Evolutionary conservation across 2,329 filamentous ascomycete species (phyloP).

Genomic region (Geosmithia putterillii): DNA sequence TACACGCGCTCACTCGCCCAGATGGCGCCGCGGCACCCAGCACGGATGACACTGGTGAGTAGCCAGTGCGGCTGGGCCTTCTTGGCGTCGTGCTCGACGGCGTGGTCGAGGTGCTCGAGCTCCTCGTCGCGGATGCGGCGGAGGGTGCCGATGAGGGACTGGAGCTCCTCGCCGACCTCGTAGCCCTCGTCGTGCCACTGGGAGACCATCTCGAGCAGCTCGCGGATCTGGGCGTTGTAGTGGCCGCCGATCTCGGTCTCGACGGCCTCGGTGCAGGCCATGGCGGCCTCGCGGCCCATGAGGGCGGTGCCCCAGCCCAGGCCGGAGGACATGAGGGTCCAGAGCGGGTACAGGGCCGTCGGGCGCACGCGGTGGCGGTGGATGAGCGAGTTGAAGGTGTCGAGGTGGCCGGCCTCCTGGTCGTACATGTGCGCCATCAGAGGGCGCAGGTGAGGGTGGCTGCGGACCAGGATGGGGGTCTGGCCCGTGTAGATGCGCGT

Average conservation of each 20-base stretch:
- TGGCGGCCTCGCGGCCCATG: constrained; percentile 84
- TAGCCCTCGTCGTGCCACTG: constrained; percentile 68
- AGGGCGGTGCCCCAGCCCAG: constrained; percentile 84
- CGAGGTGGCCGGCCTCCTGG: constrained; percentile 81
- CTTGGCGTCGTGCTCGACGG: constrained; percentile 85
- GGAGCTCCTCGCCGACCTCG: constrained; percentile 67
- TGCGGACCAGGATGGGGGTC: constrained; percentile 64
- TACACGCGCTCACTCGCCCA: constrained; percentile 73
- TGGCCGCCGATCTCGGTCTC: constrained; percentile 96
- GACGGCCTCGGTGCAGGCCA: constrained; percentile 97
- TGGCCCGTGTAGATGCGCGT: constrained; percentile 89
- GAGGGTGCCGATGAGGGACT: constrained; percentile 58
- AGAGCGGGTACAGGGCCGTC: constrained; percentile 84
- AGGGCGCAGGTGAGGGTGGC: constrained; percentile 77
- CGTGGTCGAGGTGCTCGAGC: constrained; percentile 90
- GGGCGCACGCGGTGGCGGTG: constrained; percentile 82
- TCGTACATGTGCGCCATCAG: constrained; percentile 98
- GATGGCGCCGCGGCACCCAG: constrained; percentile 86
- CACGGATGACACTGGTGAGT: constrained; percentile 73
- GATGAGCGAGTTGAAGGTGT: constrained; percentile 73
- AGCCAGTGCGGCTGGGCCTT: constrained; percentile 83
- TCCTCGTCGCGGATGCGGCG: constrained; percentile 88
- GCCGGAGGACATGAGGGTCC: constrained; percentile 67
- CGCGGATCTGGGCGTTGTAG: constrained; percentile 85
- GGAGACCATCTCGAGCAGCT: constrained; percentile 67